Base-by-base conservation (phyloP, 306 rosid genomes). In the Pachyrhizus erosus region DNA sequence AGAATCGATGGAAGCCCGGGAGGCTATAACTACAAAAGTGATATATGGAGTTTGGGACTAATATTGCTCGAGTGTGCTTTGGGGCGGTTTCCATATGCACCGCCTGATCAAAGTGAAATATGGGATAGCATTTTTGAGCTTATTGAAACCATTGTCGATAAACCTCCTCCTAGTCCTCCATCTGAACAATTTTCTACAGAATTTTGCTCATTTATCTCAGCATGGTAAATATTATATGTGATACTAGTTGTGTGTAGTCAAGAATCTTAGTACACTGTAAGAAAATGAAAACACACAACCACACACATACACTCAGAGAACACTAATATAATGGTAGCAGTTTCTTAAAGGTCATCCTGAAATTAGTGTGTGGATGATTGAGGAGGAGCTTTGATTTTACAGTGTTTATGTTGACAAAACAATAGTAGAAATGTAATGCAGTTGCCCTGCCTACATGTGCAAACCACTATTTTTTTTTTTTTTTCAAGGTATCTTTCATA, bases 41-140 rank as follows among this genome's bases (percentile, higher is more conserved):
- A 96, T 86, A 96, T 96, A 52, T 96, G 99, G 99, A 93, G 99
- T 89, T 88, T 92, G 67, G 99, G 99, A 57, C 84, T 96, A 57
- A 91, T 93, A 77, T 65, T 96, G 74, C 98, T 96, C 2, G 99
- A 96, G 91, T 92, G 98, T 82, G 99, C 99, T 70, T 78, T 89
- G 18, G 99, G 99, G 40, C 67, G 77, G 82, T 96, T 96, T 83
- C 98, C 99, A 73, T 96, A 91, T 86, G 74, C 78, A 54, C 99
- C 99, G 43, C 91, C 93, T 0, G 97, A 91, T 86, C 92, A 88
- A 86, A 81, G 70, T 80, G 91, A 84, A 84, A 87, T 13, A 49
- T 96, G 99, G 99, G 87, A 75, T 42, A 92, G 88, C 82, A 87
- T 96, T 66, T 96, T 90, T 78, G 98, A 96, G 80, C 99, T 96